Percentiles rank a stretch among this genome's conserved stretches.
Evolutionary conservation across 2,329 filamentous ascomycete genomes (phyloP).

Genomic region (Juglanconis juglandina): DNA sequence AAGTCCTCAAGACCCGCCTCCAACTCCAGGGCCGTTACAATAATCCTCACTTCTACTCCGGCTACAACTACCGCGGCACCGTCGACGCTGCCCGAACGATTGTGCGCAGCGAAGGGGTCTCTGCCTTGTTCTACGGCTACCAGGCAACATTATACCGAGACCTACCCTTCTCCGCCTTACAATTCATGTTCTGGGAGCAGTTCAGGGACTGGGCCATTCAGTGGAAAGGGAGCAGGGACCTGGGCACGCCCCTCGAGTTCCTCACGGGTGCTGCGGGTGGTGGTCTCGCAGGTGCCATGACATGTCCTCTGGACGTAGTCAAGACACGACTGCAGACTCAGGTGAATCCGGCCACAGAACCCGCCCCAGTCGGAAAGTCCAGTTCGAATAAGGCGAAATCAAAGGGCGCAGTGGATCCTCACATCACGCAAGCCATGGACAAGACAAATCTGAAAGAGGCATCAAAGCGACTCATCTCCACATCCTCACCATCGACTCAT

Average conservation of each 20-base stretch:
- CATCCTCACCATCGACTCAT: constrained; percentile 82
- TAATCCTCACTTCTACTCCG: constrained; percentile 88
- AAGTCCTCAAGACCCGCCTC: constrained; percentile 94
- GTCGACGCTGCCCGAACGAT: constrained; percentile 84
- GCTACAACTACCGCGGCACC: constrained; percentile 92
- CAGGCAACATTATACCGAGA: constrained; percentile 93
- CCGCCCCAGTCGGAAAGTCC: constrained; percentile 23
- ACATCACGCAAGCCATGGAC: constrained; percentile 23
- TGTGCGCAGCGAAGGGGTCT: constrained; percentile 73
- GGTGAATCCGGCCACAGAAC: constrained; percentile 45
- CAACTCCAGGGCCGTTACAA: constrained; percentile 94
- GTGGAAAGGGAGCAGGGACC: constrained; percentile 76
- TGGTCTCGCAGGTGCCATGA: constrained; percentile 88
- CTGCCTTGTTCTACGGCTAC: constrained; percentile 93
- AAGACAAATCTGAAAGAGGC: constrained; percentile 34
- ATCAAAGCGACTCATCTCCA: constrained; percentile 76
- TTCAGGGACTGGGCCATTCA: constrained; percentile 77
- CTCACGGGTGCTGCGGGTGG: constrained; percentile 86
- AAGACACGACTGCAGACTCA: constrained; percentile 97
- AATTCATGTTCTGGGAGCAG: constrained; percentile 98
- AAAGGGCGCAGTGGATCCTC: constrained; percentile 13
- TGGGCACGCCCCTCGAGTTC: constrained; percentile 81
- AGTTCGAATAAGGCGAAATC: constrained; percentile 20
- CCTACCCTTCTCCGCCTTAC: constrained; percentile 89
- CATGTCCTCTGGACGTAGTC: constrained; percentile 93